phyloP scores from a whole-genome alignment of 345 rosid species.

The Moringa oleifera region DNA sequence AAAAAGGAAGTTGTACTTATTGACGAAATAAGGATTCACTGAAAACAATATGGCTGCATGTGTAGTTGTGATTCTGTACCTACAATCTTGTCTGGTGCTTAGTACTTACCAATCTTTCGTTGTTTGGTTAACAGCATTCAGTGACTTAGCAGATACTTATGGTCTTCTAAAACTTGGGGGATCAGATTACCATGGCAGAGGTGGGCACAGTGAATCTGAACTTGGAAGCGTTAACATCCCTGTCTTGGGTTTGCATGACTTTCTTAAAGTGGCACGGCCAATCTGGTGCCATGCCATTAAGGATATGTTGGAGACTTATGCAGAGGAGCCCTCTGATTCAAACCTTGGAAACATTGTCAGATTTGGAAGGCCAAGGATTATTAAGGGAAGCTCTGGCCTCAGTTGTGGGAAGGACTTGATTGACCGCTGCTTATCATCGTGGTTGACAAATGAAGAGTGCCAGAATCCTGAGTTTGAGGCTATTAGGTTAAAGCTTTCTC shows the following conservation, averaged over 20 bases:
- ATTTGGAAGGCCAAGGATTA: conserved; percentile 39
- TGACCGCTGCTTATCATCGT: conserved; percentile 44
- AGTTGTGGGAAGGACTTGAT: conserved; percentile 55
- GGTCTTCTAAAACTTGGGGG: conserved; percentile 90
- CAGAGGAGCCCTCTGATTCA: conserved; percentile 58
- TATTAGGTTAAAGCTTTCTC: conserved; percentile 45
- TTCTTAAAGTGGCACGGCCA: conserved; percentile 73
- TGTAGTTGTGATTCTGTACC: too few relatives aligned
- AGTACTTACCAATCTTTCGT: not conserved
- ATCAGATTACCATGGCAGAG: conserved; percentile 87
- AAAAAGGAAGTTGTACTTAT: not conserved
- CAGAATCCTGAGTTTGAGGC: conserved; percentile 57
- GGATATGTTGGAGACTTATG: conserved; percentile 40
- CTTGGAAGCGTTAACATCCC: conserved; percentile 85
- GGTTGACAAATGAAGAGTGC: conserved; percentile 68
- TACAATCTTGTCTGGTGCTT: not conserved
- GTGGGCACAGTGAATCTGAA: conserved; percentile 75
- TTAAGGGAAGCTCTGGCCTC: conserved; percentile 35
- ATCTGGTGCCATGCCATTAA: conserved; percentile 74
- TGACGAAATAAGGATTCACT: not conserved
- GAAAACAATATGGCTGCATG: too few relatives aligned
- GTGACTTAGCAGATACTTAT: conserved; percentile 70
- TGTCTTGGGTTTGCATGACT: conserved; percentile 46
- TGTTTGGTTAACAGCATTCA: conserved; percentile 47
- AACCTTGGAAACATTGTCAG: conserved; percentile 55